Evolutionary conservation across 1,284 basidiomycete genomes (phyloP).

Genomic region (Mrakiaceae sp.): DNA sequence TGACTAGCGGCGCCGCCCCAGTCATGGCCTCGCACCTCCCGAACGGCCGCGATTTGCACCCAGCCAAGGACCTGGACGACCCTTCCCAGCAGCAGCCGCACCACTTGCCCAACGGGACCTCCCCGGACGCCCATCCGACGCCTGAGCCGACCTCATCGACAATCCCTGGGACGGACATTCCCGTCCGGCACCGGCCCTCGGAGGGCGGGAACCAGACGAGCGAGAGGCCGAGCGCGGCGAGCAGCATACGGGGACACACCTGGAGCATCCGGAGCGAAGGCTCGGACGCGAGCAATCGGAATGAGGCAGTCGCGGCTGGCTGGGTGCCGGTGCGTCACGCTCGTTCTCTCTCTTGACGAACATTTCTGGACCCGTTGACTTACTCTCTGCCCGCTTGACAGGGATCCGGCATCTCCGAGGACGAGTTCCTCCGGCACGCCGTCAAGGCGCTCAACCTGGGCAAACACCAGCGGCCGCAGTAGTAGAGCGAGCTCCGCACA

Average conservation of each 20-base stretch:
- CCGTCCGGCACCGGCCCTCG: background rate
- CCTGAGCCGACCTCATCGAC: background rate
- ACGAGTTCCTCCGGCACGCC: conserved; percentile 7
- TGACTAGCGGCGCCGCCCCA: background rate
- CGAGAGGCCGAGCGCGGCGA: background rate
- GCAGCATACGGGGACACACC: background rate
- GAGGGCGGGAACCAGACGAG: background rate
- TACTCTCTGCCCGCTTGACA: background rate
- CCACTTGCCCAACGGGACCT: background rate
- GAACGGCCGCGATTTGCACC: background rate
- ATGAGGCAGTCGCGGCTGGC: conserved; percentile 5
- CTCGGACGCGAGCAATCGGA: background rate
- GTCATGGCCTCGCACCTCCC: background rate
- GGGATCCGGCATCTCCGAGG: conserved; percentile 10
- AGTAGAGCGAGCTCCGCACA: no score
- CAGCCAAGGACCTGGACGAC: background rate
- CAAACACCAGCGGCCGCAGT: no score
- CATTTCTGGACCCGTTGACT: background rate
- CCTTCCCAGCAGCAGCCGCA: background rate
- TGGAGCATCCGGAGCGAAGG: background rate
- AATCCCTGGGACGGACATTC: conserved; percentile 2
- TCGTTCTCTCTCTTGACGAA: background rate
- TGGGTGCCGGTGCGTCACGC: background rate
- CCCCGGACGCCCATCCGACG: background rate
- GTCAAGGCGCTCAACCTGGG: background rate